Conservation (phyloP, 768 basidiomycete genomes). For the Gymnopilus dilepis region DNA sequence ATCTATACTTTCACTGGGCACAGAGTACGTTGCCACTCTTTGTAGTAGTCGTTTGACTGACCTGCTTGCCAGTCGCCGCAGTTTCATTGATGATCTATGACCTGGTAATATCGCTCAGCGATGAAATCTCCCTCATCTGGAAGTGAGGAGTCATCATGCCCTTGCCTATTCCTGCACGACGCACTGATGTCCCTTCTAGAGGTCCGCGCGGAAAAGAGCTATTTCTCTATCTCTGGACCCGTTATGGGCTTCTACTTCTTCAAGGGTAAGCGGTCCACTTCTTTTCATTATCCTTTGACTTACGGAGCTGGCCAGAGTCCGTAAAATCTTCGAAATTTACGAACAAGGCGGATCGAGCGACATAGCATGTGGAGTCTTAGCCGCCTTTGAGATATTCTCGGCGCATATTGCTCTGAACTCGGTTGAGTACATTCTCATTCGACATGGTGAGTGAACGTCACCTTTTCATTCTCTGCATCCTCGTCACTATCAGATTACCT, state of each 20-base stretch:
- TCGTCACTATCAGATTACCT: neutral
- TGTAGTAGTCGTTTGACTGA: neutral
- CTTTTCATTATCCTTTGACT: neutral
- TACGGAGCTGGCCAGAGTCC: too few species aligned
- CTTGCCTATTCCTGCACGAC: neutral
- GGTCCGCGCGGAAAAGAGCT: too few species aligned
- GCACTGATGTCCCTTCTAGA: too few species aligned
- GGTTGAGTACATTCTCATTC: neutral
- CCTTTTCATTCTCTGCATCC: neutral
- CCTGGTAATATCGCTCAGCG: neutral
- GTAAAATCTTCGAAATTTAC: too few species aligned
- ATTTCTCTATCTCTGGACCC: neutral
- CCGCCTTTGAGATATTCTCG: neutral
- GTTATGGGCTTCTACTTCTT: neutral
- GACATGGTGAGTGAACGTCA: neutral
- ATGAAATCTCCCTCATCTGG: neutral
- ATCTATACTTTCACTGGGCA: too few species aligned
- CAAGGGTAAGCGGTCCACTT: neutral
- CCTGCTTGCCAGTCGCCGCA: neutral
- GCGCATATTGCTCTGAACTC: neutral
- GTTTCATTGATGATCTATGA: neutral
- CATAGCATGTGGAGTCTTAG: too few species aligned
- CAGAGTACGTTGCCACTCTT: neutral
- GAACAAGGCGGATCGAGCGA: too few species aligned
- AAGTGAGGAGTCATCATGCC: neutral